Percentiles rank a stretch among this genome's conserved stretches.
phyloP scores from a whole-genome alignment of 202 grass and related monocot species.

The Zoysia matrella region DNA sequence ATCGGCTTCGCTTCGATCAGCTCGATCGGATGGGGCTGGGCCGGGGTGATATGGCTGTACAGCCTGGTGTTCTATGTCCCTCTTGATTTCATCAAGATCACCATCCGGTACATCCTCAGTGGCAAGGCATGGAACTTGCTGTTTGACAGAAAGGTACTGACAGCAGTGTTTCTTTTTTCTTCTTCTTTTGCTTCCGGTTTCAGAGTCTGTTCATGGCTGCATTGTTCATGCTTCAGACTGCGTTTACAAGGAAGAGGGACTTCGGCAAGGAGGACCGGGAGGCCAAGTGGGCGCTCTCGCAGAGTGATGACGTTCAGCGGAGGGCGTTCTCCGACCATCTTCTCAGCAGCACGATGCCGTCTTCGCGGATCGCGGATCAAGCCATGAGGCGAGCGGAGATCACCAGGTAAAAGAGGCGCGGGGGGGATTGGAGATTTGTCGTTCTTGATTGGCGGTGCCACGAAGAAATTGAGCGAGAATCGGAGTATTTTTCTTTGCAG shows the following conservation, averaged over 20 bases:
- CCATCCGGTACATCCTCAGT: constrained; percentile 62
- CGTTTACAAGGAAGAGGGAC: constrained; percentile 53
- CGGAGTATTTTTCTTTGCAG: constrained; percentile 17
- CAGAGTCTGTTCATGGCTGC: constrained; percentile 1
- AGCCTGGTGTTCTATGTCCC: constrained; percentile 70
- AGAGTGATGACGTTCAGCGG: constrained; percentile 26
- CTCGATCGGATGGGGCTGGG: constrained; percentile 81
- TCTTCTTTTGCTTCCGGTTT: background rate
- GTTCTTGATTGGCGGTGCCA: background rate
- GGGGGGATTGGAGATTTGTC: background rate
- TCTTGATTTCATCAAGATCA: constrained; percentile 76
- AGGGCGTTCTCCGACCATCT: constrained; percentile 53
- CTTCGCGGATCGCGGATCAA: constrained; percentile 58
- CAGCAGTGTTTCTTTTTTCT: background rate
- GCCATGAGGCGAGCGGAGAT: constrained; percentile 75
- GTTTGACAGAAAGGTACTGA: constrained; percentile 62
- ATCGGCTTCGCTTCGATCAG: constrained; percentile 70
- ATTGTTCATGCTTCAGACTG: constrained; percentile 48
- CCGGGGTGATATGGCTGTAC: constrained; percentile 75
- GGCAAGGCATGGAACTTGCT: constrained; percentile 78
- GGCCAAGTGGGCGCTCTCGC: constrained; percentile 37
- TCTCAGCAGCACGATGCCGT: constrained; percentile 39
- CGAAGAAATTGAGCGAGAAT: background rate
- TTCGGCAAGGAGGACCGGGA: constrained; percentile 38
- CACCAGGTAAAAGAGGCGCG: constrained; percentile 52